Evolutionary conservation across 2,329 filamentous ascomycete genomes (phyloP).

Genomic region (Aspergillus viridinutans): DNA sequence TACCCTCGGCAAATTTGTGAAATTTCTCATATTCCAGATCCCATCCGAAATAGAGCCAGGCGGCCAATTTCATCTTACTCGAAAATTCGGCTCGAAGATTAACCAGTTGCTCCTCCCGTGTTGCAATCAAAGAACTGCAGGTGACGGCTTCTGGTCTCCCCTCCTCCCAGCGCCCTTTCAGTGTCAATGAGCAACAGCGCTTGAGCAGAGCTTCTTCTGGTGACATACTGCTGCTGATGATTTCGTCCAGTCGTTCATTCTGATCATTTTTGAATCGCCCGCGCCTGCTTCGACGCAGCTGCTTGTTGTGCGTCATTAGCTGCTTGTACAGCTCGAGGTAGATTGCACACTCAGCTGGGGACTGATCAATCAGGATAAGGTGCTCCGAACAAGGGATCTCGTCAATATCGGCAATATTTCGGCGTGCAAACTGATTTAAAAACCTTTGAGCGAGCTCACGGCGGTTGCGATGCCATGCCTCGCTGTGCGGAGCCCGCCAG

Average conservation of each 20-base stretch:
- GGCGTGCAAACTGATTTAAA: constrained; percentile 50
- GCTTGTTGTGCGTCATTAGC: constrained; percentile 49
- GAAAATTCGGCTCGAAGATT: constrained; percentile 19
- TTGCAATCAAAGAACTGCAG: constrained; percentile 27
- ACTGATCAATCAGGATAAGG: constrained; percentile 42
- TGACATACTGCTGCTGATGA: constrained; percentile 42
- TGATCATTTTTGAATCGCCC: constrained; percentile 25
- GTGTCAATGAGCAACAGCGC: constrained; percentile 37
- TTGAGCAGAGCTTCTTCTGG: constrained; percentile 54
- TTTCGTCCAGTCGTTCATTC: constrained; percentile 41
- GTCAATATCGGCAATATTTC: constrained; percentile 42
- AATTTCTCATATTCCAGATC: constrained; percentile 22
- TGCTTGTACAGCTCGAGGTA: constrained; percentile 56
- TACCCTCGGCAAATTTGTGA: constrained; percentile 23
- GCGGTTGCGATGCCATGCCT: constrained; percentile 50
- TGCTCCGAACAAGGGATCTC: constrained; percentile 45
- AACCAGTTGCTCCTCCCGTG: constrained; percentile 20
- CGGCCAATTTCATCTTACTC: constrained; percentile 23
- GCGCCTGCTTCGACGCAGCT: constrained; percentile 24
- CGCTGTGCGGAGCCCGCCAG: constrained; percentile 47
- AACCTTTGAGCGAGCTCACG: constrained; percentile 53
- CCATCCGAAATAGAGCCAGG: constrained; percentile 27
- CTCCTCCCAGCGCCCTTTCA: constrained; percentile 24
- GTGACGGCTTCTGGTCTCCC: constrained; percentile 27
- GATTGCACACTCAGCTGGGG: constrained; percentile 47